These are phyloP conservation scores for Mycena latifolia DNA, from an alignment of 768 basidiomycete species.

Conservation along the genomic window DNA sequence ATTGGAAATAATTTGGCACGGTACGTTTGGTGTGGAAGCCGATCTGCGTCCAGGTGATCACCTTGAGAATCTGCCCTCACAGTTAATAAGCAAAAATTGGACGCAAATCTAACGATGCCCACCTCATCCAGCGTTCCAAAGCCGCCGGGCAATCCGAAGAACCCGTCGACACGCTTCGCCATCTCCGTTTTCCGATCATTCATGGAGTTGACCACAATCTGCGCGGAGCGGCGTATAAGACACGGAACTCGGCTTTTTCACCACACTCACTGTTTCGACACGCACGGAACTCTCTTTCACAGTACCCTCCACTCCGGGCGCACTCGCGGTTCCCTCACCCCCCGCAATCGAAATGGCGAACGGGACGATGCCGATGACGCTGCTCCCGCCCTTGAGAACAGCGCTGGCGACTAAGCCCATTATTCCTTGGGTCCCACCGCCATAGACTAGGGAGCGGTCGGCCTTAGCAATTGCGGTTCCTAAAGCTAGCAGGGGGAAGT, in stretches of 20 bases:
- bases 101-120: slow-evolving; percentile 12
- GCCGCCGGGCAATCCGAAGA: slow-evolving; percentile 92
- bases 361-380: slow-evolving; percentile 84
- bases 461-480: slow-evolving; percentile 76
- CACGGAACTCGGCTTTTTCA: not conserved
- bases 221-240: not conserved
- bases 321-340: slow-evolving; percentile 67
- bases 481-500: slow-evolving; percentile 59
- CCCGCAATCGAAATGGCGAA: slow-evolving; percentile 77
- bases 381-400: slow-evolving; percentile 74
- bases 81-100: not conserved
- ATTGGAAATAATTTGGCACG: slow-evolving; percentile 34
- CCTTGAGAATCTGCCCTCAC: slow-evolving; percentile 79
- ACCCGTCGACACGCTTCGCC: slow-evolving; percentile 84
- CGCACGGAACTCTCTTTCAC: slow-evolving; percentile 40
- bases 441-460: slow-evolving; percentile 81
- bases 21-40: slow-evolving; percentile 88
- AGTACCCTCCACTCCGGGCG: slow-evolving; percentile 34
- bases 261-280: slow-evolving; percentile 35
- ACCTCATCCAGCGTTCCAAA: slow-evolving; percentile 97
- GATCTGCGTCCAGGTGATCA: slow-evolving; percentile 94
- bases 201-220: slow-evolving; percentile 82
- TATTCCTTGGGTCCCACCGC: slow-evolving; percentile 85
- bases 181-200: slow-evolving; percentile 94
- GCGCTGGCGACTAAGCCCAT: slow-evolving; percentile 87